Conservation (phyloP, 345 rosid genomes). For the Eucalyptus curtisii region DNA sequence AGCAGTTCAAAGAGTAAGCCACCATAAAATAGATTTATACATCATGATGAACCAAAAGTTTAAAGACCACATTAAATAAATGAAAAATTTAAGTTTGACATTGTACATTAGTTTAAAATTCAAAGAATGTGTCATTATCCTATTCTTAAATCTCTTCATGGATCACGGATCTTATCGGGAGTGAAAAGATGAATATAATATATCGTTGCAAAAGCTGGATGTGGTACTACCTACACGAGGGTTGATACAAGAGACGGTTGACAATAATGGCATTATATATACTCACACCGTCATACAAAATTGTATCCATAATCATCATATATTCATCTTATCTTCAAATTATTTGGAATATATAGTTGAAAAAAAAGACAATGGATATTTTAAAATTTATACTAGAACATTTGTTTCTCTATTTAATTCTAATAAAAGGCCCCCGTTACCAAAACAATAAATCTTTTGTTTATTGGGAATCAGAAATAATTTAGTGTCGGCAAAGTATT, state of each 20-base stretch:
- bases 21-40: background rate
- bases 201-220: background rate
- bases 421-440: background rate
- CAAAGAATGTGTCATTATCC: rapidly evolving
- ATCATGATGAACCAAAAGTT: background rate
- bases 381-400: background rate
- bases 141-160: background rate
- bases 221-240: background rate
- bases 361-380: background rate
- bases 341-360: background rate
- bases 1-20: background rate
- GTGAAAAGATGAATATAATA: background rate
- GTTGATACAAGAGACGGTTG: background rate
- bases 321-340: background rate
- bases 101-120: too few relatives aligned
- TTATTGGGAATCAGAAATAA: background rate
- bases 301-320: rapidly evolving
- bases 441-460: background rate
- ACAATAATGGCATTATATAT: background rate
- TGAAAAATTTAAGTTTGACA: too few relatives aligned
- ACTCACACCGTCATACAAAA: rapidly evolving
- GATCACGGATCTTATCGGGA: background rate
- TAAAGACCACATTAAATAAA: rapidly evolving
- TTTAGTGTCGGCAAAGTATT: background rate
- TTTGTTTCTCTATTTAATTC: background rate